A percentile compares a stretch with the other conserved stretches of the same genome.
Evolutionary conservation across 371 early-diverging fungal species (phyloP).

Genomic region (Dinochytrium kinnereticum): DNA sequence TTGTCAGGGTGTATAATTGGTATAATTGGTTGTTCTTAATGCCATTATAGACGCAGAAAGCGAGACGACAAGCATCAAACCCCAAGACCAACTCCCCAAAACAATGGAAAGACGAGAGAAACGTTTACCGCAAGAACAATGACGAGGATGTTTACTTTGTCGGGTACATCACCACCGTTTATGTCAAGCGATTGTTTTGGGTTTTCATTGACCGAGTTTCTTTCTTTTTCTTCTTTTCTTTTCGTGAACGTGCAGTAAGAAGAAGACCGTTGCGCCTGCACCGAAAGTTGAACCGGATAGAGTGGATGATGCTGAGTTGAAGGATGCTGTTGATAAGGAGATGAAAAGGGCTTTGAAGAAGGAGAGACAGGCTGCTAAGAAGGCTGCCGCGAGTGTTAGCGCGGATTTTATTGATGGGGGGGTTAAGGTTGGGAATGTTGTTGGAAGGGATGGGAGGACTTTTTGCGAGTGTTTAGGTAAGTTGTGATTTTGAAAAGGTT

Average conservation of each 20-base stretch:
- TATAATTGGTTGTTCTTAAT: too few relatives aligned
- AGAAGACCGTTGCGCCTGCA: not conserved
- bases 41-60: too few relatives aligned
- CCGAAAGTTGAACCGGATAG: too few relatives aligned
- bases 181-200: conserved; percentile 12
- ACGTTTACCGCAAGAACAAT: conserved; percentile 56
- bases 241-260: conserved; percentile 3
- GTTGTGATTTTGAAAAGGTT: not conserved
- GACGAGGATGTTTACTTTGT: conserved; percentile 56
- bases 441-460: conserved; percentile 44
- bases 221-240: not conserved
- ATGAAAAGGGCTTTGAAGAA: conserved; percentile 29
- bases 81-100: not conserved
- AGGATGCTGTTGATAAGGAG: conserved; percentile 7
- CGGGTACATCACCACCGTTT: too few relatives aligned
- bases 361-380: conserved; percentile 22
- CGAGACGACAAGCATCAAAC: too few relatives aligned
- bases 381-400: conserved; percentile 1
- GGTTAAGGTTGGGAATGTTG: conserved; percentile 37
- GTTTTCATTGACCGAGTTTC: not conserved
- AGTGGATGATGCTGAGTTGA: not conserved
- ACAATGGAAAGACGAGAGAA: conserved; percentile 48
- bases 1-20: too few relatives aligned
- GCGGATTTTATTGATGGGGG: conserved; percentile 31
- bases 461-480: conserved; percentile 50